phyloP scores from a whole-genome alignment of 257 asterid genomes.

The Rubia yunnanensis region DNA sequence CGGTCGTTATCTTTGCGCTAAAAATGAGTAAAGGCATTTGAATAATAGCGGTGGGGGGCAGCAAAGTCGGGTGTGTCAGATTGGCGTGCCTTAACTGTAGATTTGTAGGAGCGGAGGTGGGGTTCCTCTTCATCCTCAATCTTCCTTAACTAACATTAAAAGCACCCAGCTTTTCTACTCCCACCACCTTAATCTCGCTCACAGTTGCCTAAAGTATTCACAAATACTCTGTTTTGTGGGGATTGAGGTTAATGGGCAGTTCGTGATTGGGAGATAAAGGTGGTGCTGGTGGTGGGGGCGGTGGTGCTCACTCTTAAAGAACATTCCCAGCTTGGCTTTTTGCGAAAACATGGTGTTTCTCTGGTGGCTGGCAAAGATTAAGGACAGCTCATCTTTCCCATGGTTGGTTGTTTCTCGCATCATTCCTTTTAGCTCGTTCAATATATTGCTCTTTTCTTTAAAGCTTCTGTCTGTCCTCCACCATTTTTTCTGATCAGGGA shows the following conservation, averaged over 20 bases:
- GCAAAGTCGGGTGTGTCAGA: constrained; percentile 48
- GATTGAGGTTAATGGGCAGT: constrained; percentile 19
- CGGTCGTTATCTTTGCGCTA: constrained; percentile 33
- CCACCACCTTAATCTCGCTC: constrained; percentile 32
- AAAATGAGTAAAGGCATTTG: constrained; percentile 16
- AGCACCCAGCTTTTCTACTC: constrained; percentile 30
- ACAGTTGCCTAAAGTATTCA: neutral
- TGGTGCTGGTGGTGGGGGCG: constrained; percentile 48
- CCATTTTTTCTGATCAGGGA: constrained; percentile 3
- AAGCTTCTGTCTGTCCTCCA: constrained; percentile 11
- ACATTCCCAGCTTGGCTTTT: constrained; percentile 63
- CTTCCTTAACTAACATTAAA: constrained; percentile 14
- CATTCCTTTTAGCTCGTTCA: constrained; percentile 19
- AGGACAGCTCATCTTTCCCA: constrained; percentile 53
- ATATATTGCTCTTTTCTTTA: constrained; percentile 14
- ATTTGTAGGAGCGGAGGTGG: constrained; percentile 15
- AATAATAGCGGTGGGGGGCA: constrained; percentile 18
- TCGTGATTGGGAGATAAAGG: constrained; percentile 21
- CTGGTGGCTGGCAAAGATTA: constrained; percentile 69
- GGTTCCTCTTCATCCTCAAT: constrained; percentile 14
- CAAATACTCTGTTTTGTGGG: neutral
- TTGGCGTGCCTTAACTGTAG: constrained; percentile 73
- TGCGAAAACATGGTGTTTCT: constrained; percentile 60
- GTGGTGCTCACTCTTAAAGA: constrained; percentile 56
- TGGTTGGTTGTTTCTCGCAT: constrained; percentile 29